Conservation (phyloP, 1,284 basidiomycete genomes). For the Chiua sp. region DNA sequence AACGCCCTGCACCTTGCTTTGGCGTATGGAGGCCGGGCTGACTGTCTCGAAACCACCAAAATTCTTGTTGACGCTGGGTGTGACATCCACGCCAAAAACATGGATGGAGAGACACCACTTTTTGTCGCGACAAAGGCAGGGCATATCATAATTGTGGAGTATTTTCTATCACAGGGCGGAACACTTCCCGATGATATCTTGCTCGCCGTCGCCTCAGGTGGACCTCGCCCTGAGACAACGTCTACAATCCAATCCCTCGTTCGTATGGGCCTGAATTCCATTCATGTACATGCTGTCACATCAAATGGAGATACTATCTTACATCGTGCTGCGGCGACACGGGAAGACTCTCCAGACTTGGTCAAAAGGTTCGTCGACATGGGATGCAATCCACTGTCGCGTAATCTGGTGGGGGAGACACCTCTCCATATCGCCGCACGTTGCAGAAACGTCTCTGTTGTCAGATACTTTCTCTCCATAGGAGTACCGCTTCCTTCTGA, state of each 20-base stretch:
- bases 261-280: neutral
- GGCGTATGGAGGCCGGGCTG: neutral
- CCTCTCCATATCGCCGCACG: neutral
- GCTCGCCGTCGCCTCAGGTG: neutral
- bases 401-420: slow-evolving; percentile 1
- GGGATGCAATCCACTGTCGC: slow-evolving; percentile 6
- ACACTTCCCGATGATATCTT: neutral
- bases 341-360: neutral
- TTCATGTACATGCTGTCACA: neutral
- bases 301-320: neutral
- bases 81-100: neutral
- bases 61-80: slow-evolving; percentile 1
- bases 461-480: slow-evolving; percentile 4
- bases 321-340: neutral
- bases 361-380: neutral
- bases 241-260: neutral
- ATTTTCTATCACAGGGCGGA: neutral
- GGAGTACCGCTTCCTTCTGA: slow-evolving; percentile 1
- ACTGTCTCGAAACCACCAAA: neutral
- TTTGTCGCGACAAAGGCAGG: neutral
- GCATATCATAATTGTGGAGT: neutral
- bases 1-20: neutral
- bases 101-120: neutral
- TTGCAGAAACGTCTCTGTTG: neutral
- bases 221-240: neutral